phyloP scores from a whole-genome alignment of 306 rosid species.

The Cucumis sativus region Cucumber_9930_V3 NC_026659.2:31445001-31445500 shows the following conservation, averaged over 20 bases:
- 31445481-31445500: not conserved
- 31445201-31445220: not conserved
- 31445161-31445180: not conserved
- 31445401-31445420: not conserved
- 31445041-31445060: not conserved
- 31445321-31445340: not conserved
- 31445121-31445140: not conserved
- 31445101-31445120: not conserved
- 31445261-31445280: not conserved
- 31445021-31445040: not conserved
- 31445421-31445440: not conserved
- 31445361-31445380: not conserved
- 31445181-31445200: not conserved
- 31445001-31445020: not conserved
- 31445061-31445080: not conserved
- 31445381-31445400: not conserved
- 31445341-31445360: not conserved
- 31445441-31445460: not conserved
- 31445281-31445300: not conserved
- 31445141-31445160: not conserved
- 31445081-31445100: not conserved
- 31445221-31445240: not conserved
- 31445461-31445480: not conserved
- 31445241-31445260: not conserved
- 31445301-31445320: not conserved